Percentiles rank a stretch among this genome's conserved stretches.
phyloP scores from a whole-genome alignment of 1,284 basidiomycete species.

The Pisolithus thermaeus region DNA sequence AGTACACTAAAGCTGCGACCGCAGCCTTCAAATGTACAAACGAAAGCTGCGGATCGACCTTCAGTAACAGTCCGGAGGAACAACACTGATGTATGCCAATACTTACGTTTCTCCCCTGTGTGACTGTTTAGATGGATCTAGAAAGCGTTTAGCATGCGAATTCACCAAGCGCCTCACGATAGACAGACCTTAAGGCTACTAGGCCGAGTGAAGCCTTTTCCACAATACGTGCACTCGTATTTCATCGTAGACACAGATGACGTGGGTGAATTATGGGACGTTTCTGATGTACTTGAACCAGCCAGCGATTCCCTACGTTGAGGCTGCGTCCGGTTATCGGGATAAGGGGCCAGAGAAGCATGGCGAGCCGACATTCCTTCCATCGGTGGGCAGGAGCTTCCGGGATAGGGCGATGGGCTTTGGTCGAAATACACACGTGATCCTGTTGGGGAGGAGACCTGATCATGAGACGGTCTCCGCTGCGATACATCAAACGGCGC shows the following conservation, averaged over 20 bases:
- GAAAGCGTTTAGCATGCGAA: conserved; percentile 9
- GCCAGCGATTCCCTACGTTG: conserved; percentile 17
- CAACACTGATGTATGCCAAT: neutral
- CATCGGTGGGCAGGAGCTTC: conserved; percentile 12
- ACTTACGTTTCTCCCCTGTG: conserved; percentile 79
- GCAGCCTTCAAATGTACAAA: conserved; percentile 69
- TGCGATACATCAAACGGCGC: conserved; percentile 27
- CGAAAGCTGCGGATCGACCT: conserved; percentile 48
- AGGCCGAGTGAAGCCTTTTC: conserved; percentile 75
- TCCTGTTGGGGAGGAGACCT: conserved; percentile 16
- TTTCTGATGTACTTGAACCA: conserved; percentile 9
- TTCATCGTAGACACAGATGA: conserved; percentile 36
- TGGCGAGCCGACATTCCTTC: conserved; percentile 15
- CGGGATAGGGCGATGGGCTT: conserved; percentile 18
- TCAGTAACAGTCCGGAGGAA: conserved; percentile 4
- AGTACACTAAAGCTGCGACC: conserved; percentile 79
- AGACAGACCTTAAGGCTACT: conserved; percentile 68
- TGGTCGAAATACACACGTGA: conserved; percentile 22
- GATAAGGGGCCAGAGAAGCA: conserved; percentile 10
- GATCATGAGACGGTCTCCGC: conserved; percentile 24
- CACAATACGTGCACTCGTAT: conserved; percentile 74
- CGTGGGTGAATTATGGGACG: conserved; percentile 16
- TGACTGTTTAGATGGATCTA: conserved; percentile 83
- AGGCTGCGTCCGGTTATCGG: conserved; percentile 13
- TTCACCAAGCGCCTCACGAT: conserved; percentile 5